phyloP scores from a whole-genome alignment of 306 rosid genomes.

The Quercus rubra region DNA sequence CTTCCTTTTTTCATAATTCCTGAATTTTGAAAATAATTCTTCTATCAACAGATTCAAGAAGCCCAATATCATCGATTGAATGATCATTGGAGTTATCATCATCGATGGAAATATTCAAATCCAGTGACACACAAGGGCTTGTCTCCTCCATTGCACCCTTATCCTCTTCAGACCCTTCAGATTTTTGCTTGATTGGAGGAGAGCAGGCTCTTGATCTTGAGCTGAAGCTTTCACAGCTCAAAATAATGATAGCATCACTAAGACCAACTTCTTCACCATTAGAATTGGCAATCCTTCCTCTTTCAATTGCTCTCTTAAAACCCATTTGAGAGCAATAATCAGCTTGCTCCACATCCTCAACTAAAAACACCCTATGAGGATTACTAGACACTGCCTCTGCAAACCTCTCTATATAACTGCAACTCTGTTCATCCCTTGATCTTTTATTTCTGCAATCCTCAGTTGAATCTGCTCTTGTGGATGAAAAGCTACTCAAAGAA shows the following conservation, averaged over 20 bases:
- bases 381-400: constrained; percentile 52
- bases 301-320: constrained; percentile 77
- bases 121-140: constrained; percentile 61
- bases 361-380: constrained; percentile 78
- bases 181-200: constrained; percentile 48
- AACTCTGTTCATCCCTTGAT: constrained; percentile 69
- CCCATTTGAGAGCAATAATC: constrained; percentile 82
- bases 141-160: constrained; percentile 33
- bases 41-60: constrained; percentile 82
- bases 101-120: constrained; percentile 85
- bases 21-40: constrained; percentile 67
- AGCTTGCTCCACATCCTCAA: constrained; percentile 86
- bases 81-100: constrained; percentile 38
- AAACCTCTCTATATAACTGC: constrained; percentile 67
- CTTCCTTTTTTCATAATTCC: constrained; percentile 37
- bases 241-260: constrained; percentile 71
- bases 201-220: constrained; percentile 87
- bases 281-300: constrained; percentile 53
- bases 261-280: constrained; percentile 62
- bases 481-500: constrained; percentile 64
- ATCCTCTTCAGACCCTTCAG: constrained; percentile 18
- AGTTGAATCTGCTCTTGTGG: constrained; percentile 73
- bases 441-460: constrained; percentile 71
- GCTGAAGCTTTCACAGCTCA: constrained; percentile 75
- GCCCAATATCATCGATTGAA: constrained; percentile 65